phyloP scores from a whole-genome alignment of 306 rosid genomes.

The Pueraria montana region DNA sequence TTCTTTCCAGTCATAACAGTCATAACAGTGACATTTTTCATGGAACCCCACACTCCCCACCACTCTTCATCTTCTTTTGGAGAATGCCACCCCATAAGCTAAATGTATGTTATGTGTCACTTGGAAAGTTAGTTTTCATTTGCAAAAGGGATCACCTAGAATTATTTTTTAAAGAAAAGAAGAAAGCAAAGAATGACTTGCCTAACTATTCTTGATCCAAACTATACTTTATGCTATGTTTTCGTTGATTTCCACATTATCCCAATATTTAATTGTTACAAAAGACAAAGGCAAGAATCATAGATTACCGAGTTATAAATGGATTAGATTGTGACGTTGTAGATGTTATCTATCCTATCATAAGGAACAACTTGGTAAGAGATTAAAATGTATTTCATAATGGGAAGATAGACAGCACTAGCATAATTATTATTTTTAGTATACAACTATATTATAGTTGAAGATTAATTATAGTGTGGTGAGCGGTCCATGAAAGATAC shows the following conservation, averaged over 20 bases:
- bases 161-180: not conserved
- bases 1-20: slow-evolving; percentile 40
- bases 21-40: slow-evolving; percentile 37
- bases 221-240: slow-evolving; percentile 35
- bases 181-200: slow-evolving; percentile 39
- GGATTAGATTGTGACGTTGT: slow-evolving; percentile 61
- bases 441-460: not conserved
- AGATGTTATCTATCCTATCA: slow-evolving; percentile 54
- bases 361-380: slow-evolving; percentile 48
- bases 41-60: slow-evolving; percentile 41
- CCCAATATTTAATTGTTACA: slow-evolving; percentile 27
- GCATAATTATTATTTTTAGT: slow-evolving; percentile 3
- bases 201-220: slow-evolving; percentile 51
- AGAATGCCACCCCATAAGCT: slow-evolving; percentile 39
- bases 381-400: slow-evolving; percentile 40
- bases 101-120: not conserved
- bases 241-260: slow-evolving; percentile 46
- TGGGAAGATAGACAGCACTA: slow-evolving; percentile 57
- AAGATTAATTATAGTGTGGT: slow-evolving; percentile 27
- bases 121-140: slow-evolving; percentile 32
- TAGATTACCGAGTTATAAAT: slow-evolving; percentile 48
- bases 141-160: slow-evolving; percentile 5
- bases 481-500: slow-evolving; percentile 49
- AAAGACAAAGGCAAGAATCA: slow-evolving; percentile 42
- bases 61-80: slow-evolving; percentile 42